phyloP scores from a whole-genome alignment of 2,329 filamentous ascomycete genomes.

The Aspergillus sp. region DNA sequence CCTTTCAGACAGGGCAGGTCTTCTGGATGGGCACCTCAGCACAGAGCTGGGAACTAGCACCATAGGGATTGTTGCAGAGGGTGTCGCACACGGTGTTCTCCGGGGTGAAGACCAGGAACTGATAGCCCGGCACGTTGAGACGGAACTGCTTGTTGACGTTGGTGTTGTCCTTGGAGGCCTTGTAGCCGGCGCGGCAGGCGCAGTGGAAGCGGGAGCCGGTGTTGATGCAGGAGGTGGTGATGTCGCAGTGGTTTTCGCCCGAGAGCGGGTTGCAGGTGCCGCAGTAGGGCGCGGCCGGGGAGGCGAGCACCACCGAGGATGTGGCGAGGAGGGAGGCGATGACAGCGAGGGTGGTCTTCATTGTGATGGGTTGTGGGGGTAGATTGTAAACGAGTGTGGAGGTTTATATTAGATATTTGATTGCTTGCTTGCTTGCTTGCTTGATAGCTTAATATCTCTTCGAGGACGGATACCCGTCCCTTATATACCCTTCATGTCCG shows the following conservation, averaged over 20 bases:
- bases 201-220: slow-evolving; percentile 41
- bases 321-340: slow-evolving; percentile 24
- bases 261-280: slow-evolving; percentile 41
- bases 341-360: slow-evolving; percentile 26
- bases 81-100: slow-evolving; percentile 36
- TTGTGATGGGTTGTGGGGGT: slow-evolving; percentile 21
- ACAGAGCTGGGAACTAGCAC: slow-evolving; percentile 32
- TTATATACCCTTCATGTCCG: too few species aligned
- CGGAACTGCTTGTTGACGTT: slow-evolving; percentile 37
- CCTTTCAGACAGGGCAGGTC: slow-evolving; percentile 23
- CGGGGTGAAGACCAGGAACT: slow-evolving; percentile 40
- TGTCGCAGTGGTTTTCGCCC: slow-evolving; percentile 41
- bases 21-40: slow-evolving; percentile 33
- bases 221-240: slow-evolving; percentile 47
- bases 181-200: slow-evolving; percentile 43
- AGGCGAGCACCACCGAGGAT: slow-evolving; percentile 19
- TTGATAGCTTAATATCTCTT: too few species aligned
- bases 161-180: slow-evolving; percentile 31
- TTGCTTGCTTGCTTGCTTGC: not conserved
- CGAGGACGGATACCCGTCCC: too few species aligned
- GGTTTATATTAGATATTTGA: not conserved
- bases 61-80: slow-evolving; percentile 34
- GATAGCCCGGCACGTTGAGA: slow-evolving; percentile 36
- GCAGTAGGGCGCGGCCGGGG: slow-evolving; percentile 24
- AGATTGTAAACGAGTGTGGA: not conserved